These are phyloP conservation scores for Endotrypanum monterogeii DNA, from an alignment of 208 protist genomes.

Conservation along the genomic window DNA sequence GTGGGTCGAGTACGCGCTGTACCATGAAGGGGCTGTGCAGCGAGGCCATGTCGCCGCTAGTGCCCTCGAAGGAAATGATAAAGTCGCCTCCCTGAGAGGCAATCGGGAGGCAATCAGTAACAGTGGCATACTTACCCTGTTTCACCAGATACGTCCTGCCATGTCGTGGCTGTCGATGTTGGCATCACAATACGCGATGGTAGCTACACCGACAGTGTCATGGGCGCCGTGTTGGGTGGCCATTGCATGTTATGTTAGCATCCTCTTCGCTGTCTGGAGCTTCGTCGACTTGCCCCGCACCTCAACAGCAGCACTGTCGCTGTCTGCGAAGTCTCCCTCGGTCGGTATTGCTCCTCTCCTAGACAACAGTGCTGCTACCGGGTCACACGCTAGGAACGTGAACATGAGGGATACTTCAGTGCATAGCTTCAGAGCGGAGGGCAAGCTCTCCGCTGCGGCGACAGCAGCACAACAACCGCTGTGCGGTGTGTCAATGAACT, in stretches of 20 bases:
- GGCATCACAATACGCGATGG: conserved; percentile 9
- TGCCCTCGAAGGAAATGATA: neutral
- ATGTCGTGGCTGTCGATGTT: conserved; percentile 11
- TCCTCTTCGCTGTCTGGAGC: conserved; percentile 1
- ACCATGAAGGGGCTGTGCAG: conserved; percentile 2
- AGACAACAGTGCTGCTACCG: neutral
- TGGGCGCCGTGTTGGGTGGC: conserved; percentile 15
- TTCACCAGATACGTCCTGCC: conserved; percentile 14
- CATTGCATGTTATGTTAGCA: conserved; percentile 2
- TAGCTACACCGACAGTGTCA: conserved; percentile 4
- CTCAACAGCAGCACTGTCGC: neutral
- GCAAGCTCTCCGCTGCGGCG: neutral
- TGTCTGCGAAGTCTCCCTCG: no score
- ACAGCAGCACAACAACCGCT: neutral
- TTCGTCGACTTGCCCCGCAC: neutral
- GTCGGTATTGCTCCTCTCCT: no score
- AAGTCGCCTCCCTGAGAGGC: neutral
- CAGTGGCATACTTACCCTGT: conserved; percentile 7
- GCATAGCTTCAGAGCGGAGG: neutral
- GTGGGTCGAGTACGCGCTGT: conserved; percentile 22
- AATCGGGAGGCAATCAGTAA: neutral
- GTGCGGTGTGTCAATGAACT: neutral
- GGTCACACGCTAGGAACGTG: neutral
- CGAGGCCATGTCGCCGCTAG: neutral
- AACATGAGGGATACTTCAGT: neutral